These are phyloP conservation scores for Salix brachista DNA, from an alignment of 345 rosid genomes.

Conservation along the genomic window DNA sequence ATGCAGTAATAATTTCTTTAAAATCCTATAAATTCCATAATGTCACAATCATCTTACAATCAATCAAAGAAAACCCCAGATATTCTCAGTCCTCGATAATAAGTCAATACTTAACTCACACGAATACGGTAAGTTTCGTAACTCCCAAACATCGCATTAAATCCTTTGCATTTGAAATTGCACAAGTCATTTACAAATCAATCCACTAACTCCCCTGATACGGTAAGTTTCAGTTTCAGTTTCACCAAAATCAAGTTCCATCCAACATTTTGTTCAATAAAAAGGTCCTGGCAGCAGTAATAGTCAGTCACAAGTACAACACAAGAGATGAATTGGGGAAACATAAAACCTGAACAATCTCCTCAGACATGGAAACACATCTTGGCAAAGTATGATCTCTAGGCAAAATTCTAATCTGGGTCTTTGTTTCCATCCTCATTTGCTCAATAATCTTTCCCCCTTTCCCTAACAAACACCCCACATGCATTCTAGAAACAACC, in stretches of 20 bases:
- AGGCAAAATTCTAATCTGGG: conserved; percentile 96
- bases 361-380: conserved; percentile 77
- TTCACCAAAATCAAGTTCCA: background rate
- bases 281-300: conserved; percentile 8
- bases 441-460: conserved; percentile 98
- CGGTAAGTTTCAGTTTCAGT: background rate
- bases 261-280: background rate
- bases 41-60: background rate
- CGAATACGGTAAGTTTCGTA: background rate
- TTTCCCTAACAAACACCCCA: conserved; percentile 94
- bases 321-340: background rate
- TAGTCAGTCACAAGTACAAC: conserved; percentile 1
- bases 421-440: conserved; percentile 98
- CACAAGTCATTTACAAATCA: background rate
- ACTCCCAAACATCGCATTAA: conserved; percentile 10
- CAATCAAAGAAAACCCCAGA: background rate
- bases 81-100: background rate
- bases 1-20: background rate
- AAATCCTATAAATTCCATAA: background rate
- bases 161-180: conserved; percentile 11
- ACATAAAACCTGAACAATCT: conserved; percentile 89
- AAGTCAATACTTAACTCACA: background rate
- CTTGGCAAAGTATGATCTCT: conserved; percentile 84
- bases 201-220: conserved; percentile 2
- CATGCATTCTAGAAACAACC: conserved; percentile 90